Evolutionary conservation across 139 green algal genomes (phyloP).

Genomic region (Tetraselmis striata): DNA sequence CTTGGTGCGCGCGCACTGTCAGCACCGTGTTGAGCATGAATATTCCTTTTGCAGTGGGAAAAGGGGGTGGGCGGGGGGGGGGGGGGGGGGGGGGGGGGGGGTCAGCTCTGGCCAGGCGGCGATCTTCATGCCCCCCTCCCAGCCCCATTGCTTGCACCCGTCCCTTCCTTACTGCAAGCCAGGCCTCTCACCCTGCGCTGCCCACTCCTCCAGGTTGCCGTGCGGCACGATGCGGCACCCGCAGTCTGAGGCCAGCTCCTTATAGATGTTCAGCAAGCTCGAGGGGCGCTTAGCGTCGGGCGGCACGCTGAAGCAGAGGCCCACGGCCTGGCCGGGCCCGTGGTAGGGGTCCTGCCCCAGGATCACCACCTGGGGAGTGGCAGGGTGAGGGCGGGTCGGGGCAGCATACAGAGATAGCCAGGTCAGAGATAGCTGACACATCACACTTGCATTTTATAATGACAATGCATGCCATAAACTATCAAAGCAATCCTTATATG

Average conservation of each 20-base stretch:
- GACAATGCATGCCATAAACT: slow-evolving; percentile 6
- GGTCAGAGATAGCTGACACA: slow-evolving; percentile 10
- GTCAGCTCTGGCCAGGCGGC: slow-evolving; percentile 25
- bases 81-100: too few relatives aligned
- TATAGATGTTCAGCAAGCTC: slow-evolving; percentile 59
- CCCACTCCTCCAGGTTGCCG: slow-evolving; percentile 64
- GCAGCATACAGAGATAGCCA: background rate
- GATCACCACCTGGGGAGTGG: slow-evolving; percentile 67
- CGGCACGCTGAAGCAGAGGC: slow-evolving; percentile 90
- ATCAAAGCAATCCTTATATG: background rate
- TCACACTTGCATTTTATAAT: slow-evolving; percentile 2
- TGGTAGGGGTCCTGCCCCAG: slow-evolving; percentile 95
- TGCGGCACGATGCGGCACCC: slow-evolving; percentile 44
- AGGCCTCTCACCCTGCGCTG: slow-evolving; percentile 18
- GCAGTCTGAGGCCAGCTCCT: slow-evolving; percentile 68
- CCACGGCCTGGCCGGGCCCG: slow-evolving; percentile 81
- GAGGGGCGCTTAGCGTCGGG: slow-evolving; percentile 27
- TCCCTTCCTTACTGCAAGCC: background rate
- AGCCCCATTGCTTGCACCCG: background rate
- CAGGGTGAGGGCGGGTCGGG: too few relatives aligned
- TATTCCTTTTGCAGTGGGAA: slow-evolving; percentile 51
- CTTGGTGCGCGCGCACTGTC: slow-evolving; percentile 73
- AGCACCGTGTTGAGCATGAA: slow-evolving; percentile 92
- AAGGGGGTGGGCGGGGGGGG: too few relatives aligned
- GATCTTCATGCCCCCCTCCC: background rate